Percentiles rank a stretch among this genome's conserved stretches.
Evolutionary conservation across 257 asterid species (phyloP).

Genomic region (Solanum ossicruentum): DNA sequence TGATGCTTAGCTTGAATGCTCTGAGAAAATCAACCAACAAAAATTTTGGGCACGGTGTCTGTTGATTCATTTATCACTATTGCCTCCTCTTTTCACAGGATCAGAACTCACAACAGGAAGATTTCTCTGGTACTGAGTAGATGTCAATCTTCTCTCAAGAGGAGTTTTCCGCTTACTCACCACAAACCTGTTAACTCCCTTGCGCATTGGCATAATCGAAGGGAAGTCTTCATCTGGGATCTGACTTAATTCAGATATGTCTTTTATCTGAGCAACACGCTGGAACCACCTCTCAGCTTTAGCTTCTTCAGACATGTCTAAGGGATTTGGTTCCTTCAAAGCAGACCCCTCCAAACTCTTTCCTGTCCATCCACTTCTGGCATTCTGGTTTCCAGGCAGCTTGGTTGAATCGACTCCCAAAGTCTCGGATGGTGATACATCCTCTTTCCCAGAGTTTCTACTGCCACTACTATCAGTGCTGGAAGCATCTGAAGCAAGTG

Average conservation of each 20-base stretch:
- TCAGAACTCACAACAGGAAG: slow-evolving; percentile 55
- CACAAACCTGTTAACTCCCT: slow-evolving; percentile 88
- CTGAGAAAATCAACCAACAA: not conserved
- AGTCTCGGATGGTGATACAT: not conserved
- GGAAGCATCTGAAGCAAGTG: not conserved
- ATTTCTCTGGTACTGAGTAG: slow-evolving; percentile 62
- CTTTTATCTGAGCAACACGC: slow-evolving; percentile 88
- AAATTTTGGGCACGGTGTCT: not conserved
- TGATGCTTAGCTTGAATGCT: not conserved
- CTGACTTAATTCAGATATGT: slow-evolving; percentile 83
- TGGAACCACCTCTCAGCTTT: slow-evolving; percentile 93
- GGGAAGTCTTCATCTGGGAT: slow-evolving; percentile 97
- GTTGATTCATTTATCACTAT: slow-evolving; percentile 4
- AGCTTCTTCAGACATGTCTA: slow-evolving; percentile 98
- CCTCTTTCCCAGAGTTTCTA: slow-evolving; percentile 9
- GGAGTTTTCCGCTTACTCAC: slow-evolving; percentile 97
- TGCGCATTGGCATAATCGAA: slow-evolving; percentile 91
- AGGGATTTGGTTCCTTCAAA: slow-evolving; percentile 56
- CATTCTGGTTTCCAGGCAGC: slow-evolving; percentile 12
- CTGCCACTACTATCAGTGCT: not conserved
- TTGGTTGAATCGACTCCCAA: not conserved
- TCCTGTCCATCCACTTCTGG: slow-evolving; percentile 32
- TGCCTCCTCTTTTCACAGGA: slow-evolving; percentile 33
- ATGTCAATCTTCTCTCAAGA: slow-evolving; percentile 76
- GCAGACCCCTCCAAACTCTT: slow-evolving; percentile 77